Evolutionary conservation across 2,329 filamentous ascomycete genomes (phyloP), one percentile per base, ranked within the genome.

Genomic region (Pseudocercospora pini-densiflorae): DNA sequence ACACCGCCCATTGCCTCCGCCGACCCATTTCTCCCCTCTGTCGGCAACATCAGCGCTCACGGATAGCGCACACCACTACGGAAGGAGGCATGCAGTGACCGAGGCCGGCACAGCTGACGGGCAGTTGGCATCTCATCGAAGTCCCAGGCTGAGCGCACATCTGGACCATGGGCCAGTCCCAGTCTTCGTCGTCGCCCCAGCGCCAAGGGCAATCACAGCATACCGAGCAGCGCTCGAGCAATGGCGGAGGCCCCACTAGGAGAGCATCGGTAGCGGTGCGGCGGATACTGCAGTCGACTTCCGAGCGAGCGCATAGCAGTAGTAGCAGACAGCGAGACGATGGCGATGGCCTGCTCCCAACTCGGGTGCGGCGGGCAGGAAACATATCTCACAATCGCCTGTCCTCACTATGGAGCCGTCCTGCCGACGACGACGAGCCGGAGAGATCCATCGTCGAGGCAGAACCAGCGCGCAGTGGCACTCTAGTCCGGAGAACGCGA

Each of bases 141-240:
- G 40, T 43, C 40, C 16, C 40, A 43, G 40, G 16, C 40, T n/a
- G 40, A 43, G 40, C 40, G 16, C 40, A 43, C 40, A 2, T 43
- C 1, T 16, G 40, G 16, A 43, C 40, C 40, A 78, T 78, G 76
- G 76, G 76, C 49, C 76, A 78, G 64, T 67, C 70, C 62, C 76
- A 78, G 64, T 67, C 70, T 61, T 70, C 73, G 33, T 78, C 76
- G 59, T 72, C 70, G 67, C 74, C 73, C 29, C 64, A 67, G 63
- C 60, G 67, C 51, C 51, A 55, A 27, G 51, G 10, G 31, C 55
- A 40, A 21, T 6, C 9, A 24, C 55, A 23, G 55, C 10, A 23
- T n/a, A 58, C 31, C 21, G 55, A 58, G 31, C 55, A 58, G 55
- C 55, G 55, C 31, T 36, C 55, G 55, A 40, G 55, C 55, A 21